Evolutionary conservation across 2,329 filamentous ascomycete species (phyloP).

Genomic region (Arachnopeziza araneosa): DNA sequence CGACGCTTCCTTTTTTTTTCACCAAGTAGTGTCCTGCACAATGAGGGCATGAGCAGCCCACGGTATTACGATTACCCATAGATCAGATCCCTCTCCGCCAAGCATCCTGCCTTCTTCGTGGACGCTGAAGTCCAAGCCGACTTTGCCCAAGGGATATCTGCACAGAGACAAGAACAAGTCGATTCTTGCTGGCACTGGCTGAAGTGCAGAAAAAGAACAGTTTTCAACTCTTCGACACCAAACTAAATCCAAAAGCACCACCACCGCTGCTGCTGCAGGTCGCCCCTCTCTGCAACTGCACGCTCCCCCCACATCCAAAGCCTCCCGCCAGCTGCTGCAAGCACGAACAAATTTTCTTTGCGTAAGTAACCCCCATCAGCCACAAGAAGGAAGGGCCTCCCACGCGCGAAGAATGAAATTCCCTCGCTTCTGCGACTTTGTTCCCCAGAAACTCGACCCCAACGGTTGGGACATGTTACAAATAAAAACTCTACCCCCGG

Average conservation of each 20-base stretch:
- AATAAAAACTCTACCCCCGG: conserved; percentile 14
- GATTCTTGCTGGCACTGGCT: no score
- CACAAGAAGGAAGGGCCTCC: not conserved
- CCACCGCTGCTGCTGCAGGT: no score
- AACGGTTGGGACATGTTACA: conserved; percentile 10
- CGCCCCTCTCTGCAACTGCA: not conserved
- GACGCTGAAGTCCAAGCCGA: not conserved
- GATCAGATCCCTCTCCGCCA: not conserved
- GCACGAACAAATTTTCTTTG: conserved; percentile 3
- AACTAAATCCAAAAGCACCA: not conserved
- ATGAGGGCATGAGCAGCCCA: not conserved
- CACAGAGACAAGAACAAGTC: no score
- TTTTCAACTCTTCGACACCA: not conserved
- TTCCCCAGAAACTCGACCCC: not conserved
- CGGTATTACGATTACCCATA: not conserved
- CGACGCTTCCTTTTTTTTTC: no score
- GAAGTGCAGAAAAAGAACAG: not conserved
- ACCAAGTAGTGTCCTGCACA: not conserved
- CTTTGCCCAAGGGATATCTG: not conserved
- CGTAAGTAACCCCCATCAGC: not conserved
- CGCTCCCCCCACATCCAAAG: conserved; percentile 5
- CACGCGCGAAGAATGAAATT: not conserved
- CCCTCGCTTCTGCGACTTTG: not conserved
- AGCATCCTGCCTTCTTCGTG: not conserved
- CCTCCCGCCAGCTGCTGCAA: conserved; percentile 3